Base-by-base conservation (phyloP, 305 asterid species). In the Fraxinus sp. region DNA sequence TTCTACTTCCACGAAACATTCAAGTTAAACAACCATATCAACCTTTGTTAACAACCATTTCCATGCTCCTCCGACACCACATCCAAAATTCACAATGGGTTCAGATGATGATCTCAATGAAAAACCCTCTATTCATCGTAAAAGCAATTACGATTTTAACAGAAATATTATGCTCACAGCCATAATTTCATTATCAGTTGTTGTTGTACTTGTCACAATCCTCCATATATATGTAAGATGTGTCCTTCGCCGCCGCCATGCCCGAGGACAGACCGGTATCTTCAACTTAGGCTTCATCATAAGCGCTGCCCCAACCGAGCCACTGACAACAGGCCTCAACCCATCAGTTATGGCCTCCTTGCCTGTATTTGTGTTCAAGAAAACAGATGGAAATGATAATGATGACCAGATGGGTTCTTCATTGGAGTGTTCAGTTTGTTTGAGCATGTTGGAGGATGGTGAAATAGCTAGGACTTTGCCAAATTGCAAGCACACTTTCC, bases 401-500 rank as follows among this genome's bases (percentile, higher is more conserved):
- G 49, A 79, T 28, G 75, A 68, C 10, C 79, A 62, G 20, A 26
- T 75, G 28, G 36, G 37, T 26, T 68, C 33, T 26, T 57, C 84
- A 0, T 3, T 71, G 7, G 92, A 90, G 70, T 90, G 92, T 68
- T 78, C 91, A 1, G 82, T 90, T 62, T 90, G 92, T 80, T 74
- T 88, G 35, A 86, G 88, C 57, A 26, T 26, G 32, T 77, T 90
- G 14, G 86, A 85, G 2, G 85, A 85, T 16, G 90, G 88, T 24
- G 92, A 90, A 83, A 81, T 32, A 52, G 88, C 46, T 5, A 80
- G 86, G 77, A 84, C 43, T 1, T 79, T 90, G 71, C 92, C 91
- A 1, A 88, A 88, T 30, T 90, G 92, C 62, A 78, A 84, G 26
- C 92, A 90, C 35, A 46, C 20, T 59, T 90, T 90, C 59, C 92